A percentile compares a stretch with the other conserved stretches of the same genome.
Evolutionary conservation across 1,284 basidiomycete genomes (phyloP).

Genomic region (Veloboletus limbatus): DNA sequence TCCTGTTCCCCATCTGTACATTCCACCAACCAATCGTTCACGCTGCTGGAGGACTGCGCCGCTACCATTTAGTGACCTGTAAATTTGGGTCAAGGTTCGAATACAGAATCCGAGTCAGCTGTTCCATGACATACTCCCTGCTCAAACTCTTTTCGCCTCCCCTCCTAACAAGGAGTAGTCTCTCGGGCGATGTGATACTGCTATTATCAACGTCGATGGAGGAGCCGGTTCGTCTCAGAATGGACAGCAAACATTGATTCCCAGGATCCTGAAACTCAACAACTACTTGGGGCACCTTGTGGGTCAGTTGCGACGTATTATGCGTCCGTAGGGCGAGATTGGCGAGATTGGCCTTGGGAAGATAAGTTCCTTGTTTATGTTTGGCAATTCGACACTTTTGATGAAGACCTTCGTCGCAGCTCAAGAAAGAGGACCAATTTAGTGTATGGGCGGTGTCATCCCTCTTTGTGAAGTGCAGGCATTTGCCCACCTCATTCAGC

Average conservation of each 20-base stretch:
- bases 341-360: background rate
- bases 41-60: background rate
- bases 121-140: background rate
- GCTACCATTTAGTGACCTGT: background rate
- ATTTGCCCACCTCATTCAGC: background rate
- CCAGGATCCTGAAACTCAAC: too few relatives aligned
- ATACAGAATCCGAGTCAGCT: background rate
- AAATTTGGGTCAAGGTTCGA: background rate
- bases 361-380: background rate
- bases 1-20: background rate
- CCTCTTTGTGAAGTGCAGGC: background rate
- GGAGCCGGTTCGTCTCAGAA: background rate
- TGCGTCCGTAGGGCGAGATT: background rate
- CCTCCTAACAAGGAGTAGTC: background rate
- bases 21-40: background rate
- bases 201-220: conserved; percentile 1
- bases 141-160: background rate
- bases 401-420: background rate
- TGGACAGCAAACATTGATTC: too few relatives aligned
- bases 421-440: background rate
- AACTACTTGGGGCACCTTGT: conserved; percentile 1
- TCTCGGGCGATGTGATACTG: background rate
- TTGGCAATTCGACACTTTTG: background rate
- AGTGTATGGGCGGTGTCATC: background rate
- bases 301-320: background rate